Base-by-base conservation (phyloP, 2,329 filamentous ascomycete genomes). In the Blastomyces percursus region DNA sequence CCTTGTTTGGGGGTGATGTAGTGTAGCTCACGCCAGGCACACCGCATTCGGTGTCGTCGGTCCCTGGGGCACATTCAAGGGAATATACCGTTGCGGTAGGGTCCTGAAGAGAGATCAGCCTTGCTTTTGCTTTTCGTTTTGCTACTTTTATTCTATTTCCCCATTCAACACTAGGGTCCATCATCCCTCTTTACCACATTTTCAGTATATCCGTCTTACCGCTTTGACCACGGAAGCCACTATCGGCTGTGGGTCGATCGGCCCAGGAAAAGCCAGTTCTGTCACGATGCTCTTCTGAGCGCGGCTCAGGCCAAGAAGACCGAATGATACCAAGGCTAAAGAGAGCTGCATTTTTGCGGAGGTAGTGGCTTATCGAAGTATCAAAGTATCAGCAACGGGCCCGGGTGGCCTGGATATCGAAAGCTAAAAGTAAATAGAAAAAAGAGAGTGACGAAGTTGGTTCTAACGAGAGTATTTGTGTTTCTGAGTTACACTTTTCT, bases 211-310 rank as follows among this genome's bases (percentile, higher is more conserved):
- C n/a, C 7, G 32, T 7, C 56, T 59, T 44, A 59, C 56, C 56
- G 24, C 56, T 35, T 48, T 30, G n/a, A 59, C 27, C 27, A 59
- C 56, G 11, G 56, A 59, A 24, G 38, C 56, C 38, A 46, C 56
- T 19, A 59, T 16, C 2, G 21, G 21, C 12, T 48, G 56, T n/a
- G 1, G 12, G 8, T n/a, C 40, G n/a, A 48, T 6, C 24, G 24
- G 40, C n/a, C 38, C 21, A 11, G 56, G 56, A 59, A 59, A 30
- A 1, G 12, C 8, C 38, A 59, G 24, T 30, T 46, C 12, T 19
- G 56, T 59, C 14, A 59, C 56, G 6, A 27, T 59, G 56, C 38
- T 59, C 38, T 59, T 27, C 32, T 46, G 21, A 46, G 56, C 56
- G 12, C 9, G 40, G 38, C 40, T 48, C 5, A 59, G 56, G 56